phyloP scores from a whole-genome alignment of 257 asterid genomes.

The Solanum megistacrolobum region DNA sequence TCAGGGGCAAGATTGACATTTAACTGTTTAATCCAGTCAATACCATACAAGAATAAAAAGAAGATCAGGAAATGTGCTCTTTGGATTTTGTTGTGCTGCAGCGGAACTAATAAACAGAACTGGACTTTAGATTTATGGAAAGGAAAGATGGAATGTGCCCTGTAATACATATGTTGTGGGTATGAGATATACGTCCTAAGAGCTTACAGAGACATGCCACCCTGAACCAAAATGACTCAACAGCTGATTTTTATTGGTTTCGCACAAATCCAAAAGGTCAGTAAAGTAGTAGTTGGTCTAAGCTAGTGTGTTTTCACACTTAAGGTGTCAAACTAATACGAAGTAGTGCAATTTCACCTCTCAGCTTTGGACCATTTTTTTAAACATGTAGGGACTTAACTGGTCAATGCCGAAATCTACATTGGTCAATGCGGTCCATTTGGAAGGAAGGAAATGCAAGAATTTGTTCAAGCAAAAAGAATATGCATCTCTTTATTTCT shows the following conservation, averaged over 20 bases:
- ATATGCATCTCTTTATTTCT: not conserved
- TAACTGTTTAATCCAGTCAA: not conserved
- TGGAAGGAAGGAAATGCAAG: not conserved
- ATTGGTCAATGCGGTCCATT: not conserved
- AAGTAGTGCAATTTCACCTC: not conserved
- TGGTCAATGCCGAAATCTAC: not conserved
- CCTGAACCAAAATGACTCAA: not conserved
- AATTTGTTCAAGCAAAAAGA: not conserved
- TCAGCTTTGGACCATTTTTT: not conserved
- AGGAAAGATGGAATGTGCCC: not conserved
- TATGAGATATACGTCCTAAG: not conserved
- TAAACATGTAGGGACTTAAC: not conserved
- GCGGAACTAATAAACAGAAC: not conserved
- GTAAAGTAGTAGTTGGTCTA: not conserved
- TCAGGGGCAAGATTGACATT: conserved; percentile 4
- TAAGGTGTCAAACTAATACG: not conserved
- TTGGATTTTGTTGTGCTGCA: not conserved
- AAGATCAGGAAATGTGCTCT: not conserved
- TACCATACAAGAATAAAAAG: not conserved
- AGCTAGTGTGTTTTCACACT: not conserved
- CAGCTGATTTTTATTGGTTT: not conserved
- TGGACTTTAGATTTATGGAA: not conserved
- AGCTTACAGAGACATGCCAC: not conserved
- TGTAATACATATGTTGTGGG: not conserved
- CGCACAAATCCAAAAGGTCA: not conserved